Base-by-base conservation (phyloP, 2,329 filamentous ascomycete species). In the Pleomassaria siparia region DNA sequence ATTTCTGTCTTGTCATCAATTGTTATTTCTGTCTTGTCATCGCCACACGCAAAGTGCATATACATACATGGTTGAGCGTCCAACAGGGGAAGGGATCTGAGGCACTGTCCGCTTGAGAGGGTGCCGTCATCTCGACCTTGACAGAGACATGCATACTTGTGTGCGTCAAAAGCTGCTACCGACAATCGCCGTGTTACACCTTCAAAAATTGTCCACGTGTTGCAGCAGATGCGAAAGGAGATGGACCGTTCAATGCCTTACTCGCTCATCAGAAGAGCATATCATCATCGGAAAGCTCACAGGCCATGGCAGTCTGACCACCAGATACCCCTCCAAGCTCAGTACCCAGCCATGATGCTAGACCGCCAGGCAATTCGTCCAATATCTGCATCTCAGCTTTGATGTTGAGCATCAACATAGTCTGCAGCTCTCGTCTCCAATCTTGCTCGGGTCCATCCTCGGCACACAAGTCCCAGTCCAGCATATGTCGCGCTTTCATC, bases 381-480 rank as follows among this genome's bases (percentile, higher is more conserved):
- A 89, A 69, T 15, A 84, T 79, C 60, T 94, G 87, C 42, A 92
- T 88, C 63, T 94, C 89, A 0, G 86, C 86, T 61, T 92, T 94
- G 40, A 84, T 59, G 43, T 87, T 86, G 42, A 91, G 72, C 72
- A 88, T 79, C 16, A 92, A 70, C 87, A 92, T 91, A 1, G 77
- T 58, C 60, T 90, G 88, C 13, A 92, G 57, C 58, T 91, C 85
- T 2, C 69, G 68, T 24, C 72, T 71, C 51, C 82, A 72, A 6
- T 74, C 70, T 0, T 56, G 44, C 2, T 74, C 71, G 2, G 73
- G 66, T 0, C 55, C 51, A 10, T 72, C 54, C 7, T 64, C 63
- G 1, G 58, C 56, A 6, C 62, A 58, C 0, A 68, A 11, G 67
- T 77, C 58, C 59, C 66, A 69, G 9, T 71, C 68, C 12, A 91